Evolutionary conservation across 2,329 filamentous ascomycete genomes (phyloP).

Genomic region (Fulvia fulva): DNA sequence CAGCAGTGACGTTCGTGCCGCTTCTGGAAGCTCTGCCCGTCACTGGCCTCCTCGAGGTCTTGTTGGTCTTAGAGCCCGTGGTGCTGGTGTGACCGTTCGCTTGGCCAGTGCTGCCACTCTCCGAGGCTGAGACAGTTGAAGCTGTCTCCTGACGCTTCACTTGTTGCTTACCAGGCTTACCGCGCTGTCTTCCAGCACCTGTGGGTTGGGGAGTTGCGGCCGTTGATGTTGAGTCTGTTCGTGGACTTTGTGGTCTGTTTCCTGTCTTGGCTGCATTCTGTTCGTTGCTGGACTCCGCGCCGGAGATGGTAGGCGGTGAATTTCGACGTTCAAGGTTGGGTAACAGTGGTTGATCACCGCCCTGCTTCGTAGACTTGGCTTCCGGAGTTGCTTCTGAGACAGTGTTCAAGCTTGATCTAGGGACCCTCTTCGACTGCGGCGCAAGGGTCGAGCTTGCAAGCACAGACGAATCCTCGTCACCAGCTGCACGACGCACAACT

Average conservation of each 20-base stretch:
- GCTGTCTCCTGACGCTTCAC: constrained; percentile 17
- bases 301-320: not conserved
- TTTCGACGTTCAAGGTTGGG: not conserved
- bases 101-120: constrained; percentile 5
- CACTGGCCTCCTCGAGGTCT: constrained; percentile 3
- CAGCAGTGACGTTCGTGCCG: constrained; percentile 7
- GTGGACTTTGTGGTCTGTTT: not conserved
- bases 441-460: not conserved
- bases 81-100: not conserved
- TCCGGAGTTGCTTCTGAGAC: not conserved
- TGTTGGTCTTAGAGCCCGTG: not conserved
- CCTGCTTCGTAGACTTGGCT: not conserved
- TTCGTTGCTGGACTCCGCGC: not conserved
- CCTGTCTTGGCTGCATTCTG: not conserved
- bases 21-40: constrained; percentile 9
- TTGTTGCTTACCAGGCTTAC: constrained; percentile 6
- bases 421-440: not conserved
- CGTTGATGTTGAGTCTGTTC: not conserved
- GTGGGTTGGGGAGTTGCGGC: not conserved
- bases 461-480: constrained; percentile 12
- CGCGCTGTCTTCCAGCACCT: not conserved
- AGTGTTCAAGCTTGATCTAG: not conserved
- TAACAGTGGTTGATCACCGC: not conserved
- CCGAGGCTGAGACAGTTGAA: constrained; percentile 15
- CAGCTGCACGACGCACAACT: constrained; percentile 17